Base-by-base conservation (phyloP, 768 basidiomycete genomes). In the Mycena haematopus region DNA sequence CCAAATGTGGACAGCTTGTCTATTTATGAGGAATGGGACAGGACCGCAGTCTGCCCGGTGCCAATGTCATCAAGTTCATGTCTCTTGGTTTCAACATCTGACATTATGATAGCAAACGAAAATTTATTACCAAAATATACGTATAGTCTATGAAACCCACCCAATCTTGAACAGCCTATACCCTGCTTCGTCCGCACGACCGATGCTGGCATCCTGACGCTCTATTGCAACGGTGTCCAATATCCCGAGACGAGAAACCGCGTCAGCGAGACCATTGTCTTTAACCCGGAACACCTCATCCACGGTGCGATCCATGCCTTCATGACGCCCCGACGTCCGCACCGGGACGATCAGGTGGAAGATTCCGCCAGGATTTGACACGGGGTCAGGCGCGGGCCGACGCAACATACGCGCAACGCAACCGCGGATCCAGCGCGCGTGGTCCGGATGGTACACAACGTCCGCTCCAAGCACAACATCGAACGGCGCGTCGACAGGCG, bases 401-500 rank as follows among this genome's bases (percentile, higher is more conserved):
- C 62, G 52, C 11, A 93, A 79, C 46, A 86, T 75, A 36, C 69
- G 74, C 68, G 81, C 80, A 22, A 89, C 86, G 56, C 90, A 91
- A 4, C 68, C 70, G 54, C 83, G 82, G 69, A 94, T 89, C 88
- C 87, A 91, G 11, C 72, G 60, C 3, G 90, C 88, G 70, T 93
- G 92, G 19, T 80, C 74, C 0, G 86, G 83, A 63, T 92, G 83
- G 73, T 94, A 94, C 10, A 93, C 80, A 55, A 93, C 86, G 67
- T 95, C 92, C 33, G 93, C 91, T 0, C 87, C 93, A 40, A 95
- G 77, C 33, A 95, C 81, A 24, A 92, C 70, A 57, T 93, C 87
- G 74, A 90, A 92, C 3, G 80, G 79, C 0, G 74, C 65, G 1
- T 72, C 70, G 51, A 70, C 65, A 2, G 71, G 63, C 22, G 53